Evolutionary conservation across 176 grass and related monocot genomes (phyloP), one percentile per base, ranked within the genome.

Genomic region (Phyllostachys edulis): DNA sequence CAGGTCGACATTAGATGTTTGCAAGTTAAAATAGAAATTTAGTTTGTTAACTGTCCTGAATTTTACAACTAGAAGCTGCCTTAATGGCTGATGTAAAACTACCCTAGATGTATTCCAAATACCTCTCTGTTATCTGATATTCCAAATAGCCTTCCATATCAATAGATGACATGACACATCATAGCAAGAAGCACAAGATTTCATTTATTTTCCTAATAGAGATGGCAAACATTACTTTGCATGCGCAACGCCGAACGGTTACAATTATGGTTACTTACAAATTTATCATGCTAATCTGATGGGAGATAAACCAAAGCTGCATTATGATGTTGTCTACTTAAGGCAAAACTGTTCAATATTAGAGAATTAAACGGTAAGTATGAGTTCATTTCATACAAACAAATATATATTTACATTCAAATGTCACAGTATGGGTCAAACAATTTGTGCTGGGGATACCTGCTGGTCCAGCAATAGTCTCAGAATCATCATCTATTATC

Each of bases 401-500:
- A 73, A 21, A 32, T 47, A 49, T 42, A 47, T 57, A 21, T 29
- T 77, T 80, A 42, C 17, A 67, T 51, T 71, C n/a, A 42, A 40
- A 71, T 71, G 34, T 45, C 67, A 67, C 15, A n/a, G 14, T 72
- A 49, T 66, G 37, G 46, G 68, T 55, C 23, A 60, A 70, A 82
- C 26, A 49, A 76, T 71, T 79, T 13, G 23, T 73, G 64, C 67
- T 51, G 50, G 23, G 40, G 68, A 84, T 50, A 91, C 97, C 97
- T 99, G 91, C 49, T 67, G 41, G 70, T 69, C 85, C 85, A 63
- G 61, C 41, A 76, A 23, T 84, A 78, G 85, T 73, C 79, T 96
- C 93, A 55, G 89, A 73, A 79, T 99, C 97, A 79, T 94, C 97
- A 89, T 99, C 97, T 70, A 99, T 85, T 84, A 96, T 85, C 54